Percentiles rank a stretch among this genome's conserved stretches.
Evolutionary conservation across 2,329 filamentous ascomycete genomes (phyloP).

Genomic region (Teratosphaeria zuluensis): DNA sequence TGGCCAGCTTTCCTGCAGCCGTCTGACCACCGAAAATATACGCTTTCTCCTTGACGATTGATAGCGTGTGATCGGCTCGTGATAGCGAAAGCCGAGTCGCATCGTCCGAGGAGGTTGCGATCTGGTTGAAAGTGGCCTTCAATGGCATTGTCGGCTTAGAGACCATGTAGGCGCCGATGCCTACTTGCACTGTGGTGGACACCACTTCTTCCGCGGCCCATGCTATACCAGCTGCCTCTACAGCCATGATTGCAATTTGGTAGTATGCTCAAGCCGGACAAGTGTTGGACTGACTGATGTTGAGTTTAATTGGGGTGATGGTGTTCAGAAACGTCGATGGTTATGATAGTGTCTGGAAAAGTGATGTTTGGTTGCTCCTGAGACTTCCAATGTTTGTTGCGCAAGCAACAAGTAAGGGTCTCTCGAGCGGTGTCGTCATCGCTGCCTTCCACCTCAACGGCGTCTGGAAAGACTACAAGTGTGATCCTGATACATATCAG

Average conservation of each 20-base stretch:
- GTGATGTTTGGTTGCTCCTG: not conserved
- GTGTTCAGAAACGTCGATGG: not conserved
- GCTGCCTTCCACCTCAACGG: not conserved
- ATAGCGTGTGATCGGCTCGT: slow-evolving; percentile 30
- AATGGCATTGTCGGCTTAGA: slow-evolving; percentile 34
- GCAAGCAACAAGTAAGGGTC: not conserved
- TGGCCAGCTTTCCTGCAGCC: slow-evolving; percentile 26
- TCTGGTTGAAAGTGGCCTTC: slow-evolving; percentile 32
- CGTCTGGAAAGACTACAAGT: not conserved
- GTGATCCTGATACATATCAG: not conserved
- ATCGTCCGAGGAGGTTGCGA: slow-evolving; percentile 30
- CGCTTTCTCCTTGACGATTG: slow-evolving; percentile 32
- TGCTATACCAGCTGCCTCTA: slow-evolving; percentile 31
- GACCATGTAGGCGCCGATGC: slow-evolving; percentile 32
- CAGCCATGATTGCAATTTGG: slow-evolving; percentile 18
- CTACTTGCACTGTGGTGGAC: slow-evolving; percentile 29
- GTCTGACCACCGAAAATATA: slow-evolving; percentile 37
- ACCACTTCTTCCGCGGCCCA: slow-evolving; percentile 32
- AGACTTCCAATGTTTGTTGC: not conserved
- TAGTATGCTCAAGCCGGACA: not conserved
- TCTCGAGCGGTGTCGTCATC: not conserved
- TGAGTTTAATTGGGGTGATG: not conserved
- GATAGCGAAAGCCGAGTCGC: slow-evolving; percentile 23
- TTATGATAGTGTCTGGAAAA: not conserved
- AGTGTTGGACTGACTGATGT: not conserved